phyloP scores from a whole-genome alignment of 1,139 yeast species.

The Geotrichum histeridarum region DNA sequence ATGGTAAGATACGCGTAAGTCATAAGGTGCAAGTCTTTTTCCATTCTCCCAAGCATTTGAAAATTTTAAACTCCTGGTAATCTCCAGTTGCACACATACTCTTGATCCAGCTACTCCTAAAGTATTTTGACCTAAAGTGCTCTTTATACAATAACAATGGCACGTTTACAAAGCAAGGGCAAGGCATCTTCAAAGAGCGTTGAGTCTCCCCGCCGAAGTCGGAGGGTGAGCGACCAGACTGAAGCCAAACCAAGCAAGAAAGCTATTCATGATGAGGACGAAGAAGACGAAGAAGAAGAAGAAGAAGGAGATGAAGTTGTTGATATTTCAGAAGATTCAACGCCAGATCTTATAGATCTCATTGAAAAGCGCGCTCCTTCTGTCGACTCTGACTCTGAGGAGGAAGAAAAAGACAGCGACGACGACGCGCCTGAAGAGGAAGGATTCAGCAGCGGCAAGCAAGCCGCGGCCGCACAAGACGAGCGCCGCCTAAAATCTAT shows the following conservation, averaged over 20 bases:
- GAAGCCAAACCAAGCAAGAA: background rate
- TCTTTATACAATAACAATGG: background rate
- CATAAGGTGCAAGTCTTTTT: background rate
- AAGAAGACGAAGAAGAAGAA: background rate
- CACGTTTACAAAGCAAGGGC: background rate
- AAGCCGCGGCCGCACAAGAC: conserved; percentile 3
- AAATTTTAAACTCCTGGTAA: no score
- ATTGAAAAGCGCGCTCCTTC: background rate
- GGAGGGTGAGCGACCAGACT: conserved; percentile 5
- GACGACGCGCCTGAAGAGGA: conserved; percentile 19
- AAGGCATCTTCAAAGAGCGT: background rate
- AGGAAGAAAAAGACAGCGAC: conserved; percentile 1
- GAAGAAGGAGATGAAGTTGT: conserved; percentile 1
- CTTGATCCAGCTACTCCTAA: no score
- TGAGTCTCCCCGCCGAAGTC: conserved; percentile 4
- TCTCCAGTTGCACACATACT: no score
- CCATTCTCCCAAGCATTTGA: no score
- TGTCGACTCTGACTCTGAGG: background rate
- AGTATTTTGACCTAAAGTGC: no score
- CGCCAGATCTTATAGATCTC: conserved; percentile 1
- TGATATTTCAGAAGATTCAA: conserved; percentile 1
- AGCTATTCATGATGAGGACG: background rate
- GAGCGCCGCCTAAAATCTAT: background rate
- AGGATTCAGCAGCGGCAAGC: conserved; percentile 4
- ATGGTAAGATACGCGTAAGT: background rate